Conservation (phyloP, 148 eudicot species). For the Mesembryanthemum crystallinum region DNA sequence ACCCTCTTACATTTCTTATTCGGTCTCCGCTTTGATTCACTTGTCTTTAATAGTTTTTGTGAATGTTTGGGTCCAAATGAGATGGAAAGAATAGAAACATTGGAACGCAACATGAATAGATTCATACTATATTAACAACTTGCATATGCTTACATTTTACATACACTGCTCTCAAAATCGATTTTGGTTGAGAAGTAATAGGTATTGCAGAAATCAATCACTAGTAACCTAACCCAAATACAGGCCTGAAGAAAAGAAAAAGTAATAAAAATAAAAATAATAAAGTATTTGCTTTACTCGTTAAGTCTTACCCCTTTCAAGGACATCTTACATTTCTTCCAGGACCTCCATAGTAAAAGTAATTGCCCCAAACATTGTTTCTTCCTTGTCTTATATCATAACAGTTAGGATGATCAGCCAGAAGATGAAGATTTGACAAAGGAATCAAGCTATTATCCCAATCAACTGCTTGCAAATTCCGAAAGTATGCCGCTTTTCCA, state of each 20-base stretch:
- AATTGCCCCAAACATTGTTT: conserved; percentile 83
- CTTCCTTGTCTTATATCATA: conserved; percentile 78
- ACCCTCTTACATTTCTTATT: background rate
- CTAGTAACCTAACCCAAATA: conserved; percentile 21
- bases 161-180: conserved; percentile 22
- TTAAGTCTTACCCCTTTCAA: conserved; percentile 22
- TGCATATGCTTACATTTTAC: conserved; percentile 22
- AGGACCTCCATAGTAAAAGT: conserved; percentile 96
- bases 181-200: conserved; percentile 11
- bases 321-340: conserved; percentile 79
- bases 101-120: background rate
- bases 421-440: conserved; percentile 55
- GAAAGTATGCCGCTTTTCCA: conserved; percentile 85
- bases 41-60: background rate
- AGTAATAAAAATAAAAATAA: conserved; percentile 12
- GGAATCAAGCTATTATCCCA: conserved; percentile 95
- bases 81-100: conserved; percentile 9
- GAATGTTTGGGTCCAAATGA: background rate
- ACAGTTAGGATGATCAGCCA: conserved; percentile 94
- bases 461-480: conserved; percentile 84
- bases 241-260: conserved; percentile 11
- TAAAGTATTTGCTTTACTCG: background rate
- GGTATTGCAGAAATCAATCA: conserved; percentile 10
- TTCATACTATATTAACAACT: conserved; percentile 7
- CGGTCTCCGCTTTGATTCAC: background rate